phyloP scores from a whole-genome alignment of 768 basidiomycete species.

The Leccinum longicurvipes region DNA sequence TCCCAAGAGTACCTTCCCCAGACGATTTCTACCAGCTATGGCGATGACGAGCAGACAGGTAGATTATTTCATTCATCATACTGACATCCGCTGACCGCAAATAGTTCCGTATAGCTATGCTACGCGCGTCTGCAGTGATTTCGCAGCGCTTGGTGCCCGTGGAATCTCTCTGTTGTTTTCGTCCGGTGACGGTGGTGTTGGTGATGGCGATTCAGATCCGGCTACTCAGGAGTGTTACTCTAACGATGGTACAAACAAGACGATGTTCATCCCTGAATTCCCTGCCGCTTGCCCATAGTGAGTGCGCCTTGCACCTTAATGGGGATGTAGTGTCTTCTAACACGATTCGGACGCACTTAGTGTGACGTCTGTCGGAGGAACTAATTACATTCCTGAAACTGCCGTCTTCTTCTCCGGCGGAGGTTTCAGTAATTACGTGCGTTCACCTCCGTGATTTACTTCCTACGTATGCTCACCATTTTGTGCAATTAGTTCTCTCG shows the following conservation, averaged over 20 bases:
- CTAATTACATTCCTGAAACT: conserved; percentile 54
- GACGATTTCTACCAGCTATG: conserved; percentile 71
- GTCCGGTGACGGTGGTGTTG: conserved; percentile 71
- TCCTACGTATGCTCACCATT: conserved; percentile 4
- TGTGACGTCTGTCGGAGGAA: conserved; percentile 75
- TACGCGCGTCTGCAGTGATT: conserved; percentile 51
- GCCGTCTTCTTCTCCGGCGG: conserved; percentile 65
- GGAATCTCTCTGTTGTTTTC: conserved; percentile 64
- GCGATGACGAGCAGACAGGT: conserved; percentile 71
- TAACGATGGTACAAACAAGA: conserved; percentile 55
- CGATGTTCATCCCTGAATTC: conserved; percentile 56
- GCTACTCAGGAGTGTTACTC: conserved; percentile 51
- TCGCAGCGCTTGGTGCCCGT: conserved; percentile 65
- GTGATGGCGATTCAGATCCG: conserved; percentile 55
- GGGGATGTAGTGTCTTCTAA: not conserved
- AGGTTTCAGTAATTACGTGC: conserved; percentile 70
- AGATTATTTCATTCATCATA: not conserved
- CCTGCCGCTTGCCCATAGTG: conserved; percentile 61
- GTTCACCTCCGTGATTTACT: not conserved
- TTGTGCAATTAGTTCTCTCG: conserved; percentile 41
- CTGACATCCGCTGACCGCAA: not conserved
- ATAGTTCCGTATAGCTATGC: conserved; percentile 58
- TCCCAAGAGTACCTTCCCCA: conserved; percentile 45
- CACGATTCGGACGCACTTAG: conserved; percentile 29
- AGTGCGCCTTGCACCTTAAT: conserved; percentile 3